Evolutionary conservation across 257 asterid species (phyloP), one percentile per base, ranked within the genome.

Genomic region (Rubia yunnanensis): DNA sequence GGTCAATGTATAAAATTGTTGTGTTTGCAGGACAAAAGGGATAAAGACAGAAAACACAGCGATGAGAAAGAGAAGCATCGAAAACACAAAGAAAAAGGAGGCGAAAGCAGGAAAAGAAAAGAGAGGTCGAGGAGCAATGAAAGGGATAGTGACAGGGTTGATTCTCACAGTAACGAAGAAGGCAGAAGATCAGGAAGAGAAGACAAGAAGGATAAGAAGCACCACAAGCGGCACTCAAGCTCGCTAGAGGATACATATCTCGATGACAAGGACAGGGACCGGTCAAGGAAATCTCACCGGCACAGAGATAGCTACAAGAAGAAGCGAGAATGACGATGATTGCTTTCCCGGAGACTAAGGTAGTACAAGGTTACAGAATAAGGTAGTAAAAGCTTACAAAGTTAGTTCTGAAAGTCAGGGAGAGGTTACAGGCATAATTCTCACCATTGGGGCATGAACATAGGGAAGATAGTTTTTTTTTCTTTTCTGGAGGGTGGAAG

Each of bases 1-100:
- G 18, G 54, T 32, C 60, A 41, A 32, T 30, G 22, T 4, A 53
- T 27, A 50, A 41, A 46, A 50, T 36, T 59, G 39, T 18, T 53
- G 5, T 23, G 64, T 66, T 64, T 59, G 79, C 83, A 91, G 98
- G 87, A 83, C 52, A 89, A 79, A 74, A 91, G 81, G 79, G 91
- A 86, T 48, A 79, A 77, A 77, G 96, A 84, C 61, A 80, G 92
- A 66, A 86, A 78, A 63, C 82, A 79, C 18, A 78, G 80, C 70
- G 88, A 81, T 58, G 67, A 50, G 79, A 84, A 83, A 80, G 86
- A 75, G 50, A 87, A 75, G 61, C 85, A 84, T 24, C 83, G 87
- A 63, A 84, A 76, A 76, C 72, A 78, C 41, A 84, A 70, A 66
- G 85, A 79, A 36, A 78, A 76, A 78, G 82, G 70, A 62, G 65